phyloP scores from a whole-genome alignment of 805 yeast genomes.

The Spathaspora girioi region DNA sequence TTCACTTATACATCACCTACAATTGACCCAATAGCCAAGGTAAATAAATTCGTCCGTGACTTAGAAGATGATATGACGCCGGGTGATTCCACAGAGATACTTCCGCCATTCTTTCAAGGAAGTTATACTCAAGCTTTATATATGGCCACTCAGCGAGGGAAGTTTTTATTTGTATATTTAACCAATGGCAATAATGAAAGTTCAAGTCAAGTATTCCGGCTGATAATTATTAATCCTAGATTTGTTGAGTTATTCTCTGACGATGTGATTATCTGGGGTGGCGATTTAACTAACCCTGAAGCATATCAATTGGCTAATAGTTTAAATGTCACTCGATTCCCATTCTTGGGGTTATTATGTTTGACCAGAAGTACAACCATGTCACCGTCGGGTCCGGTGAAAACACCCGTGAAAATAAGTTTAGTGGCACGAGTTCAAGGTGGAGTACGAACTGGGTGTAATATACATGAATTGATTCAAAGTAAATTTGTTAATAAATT shows the following conservation, averaged over 20 bases:
- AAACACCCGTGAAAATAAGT: constrained; percentile 54
- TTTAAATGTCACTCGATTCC: constrained; percentile 67
- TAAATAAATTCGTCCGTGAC: constrained; percentile 46
- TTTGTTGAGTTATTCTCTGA: constrained; percentile 39
- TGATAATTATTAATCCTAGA: constrained; percentile 48
- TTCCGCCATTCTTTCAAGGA: constrained; percentile 58
- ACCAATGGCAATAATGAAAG: constrained; percentile 72
- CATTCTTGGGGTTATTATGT: constrained; percentile 77
- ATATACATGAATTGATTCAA: constrained; percentile 17
- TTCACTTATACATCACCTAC: constrained; percentile 21
- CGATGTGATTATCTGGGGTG: constrained; percentile 81
- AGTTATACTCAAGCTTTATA: constrained; percentile 79
- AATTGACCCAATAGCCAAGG: constrained; percentile 53
- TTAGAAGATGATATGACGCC: constrained; percentile 43
- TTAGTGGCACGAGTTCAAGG: constrained; percentile 66
- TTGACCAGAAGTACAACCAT: constrained; percentile 54
- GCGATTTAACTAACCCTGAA: constrained; percentile 77
- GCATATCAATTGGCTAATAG: constrained; percentile 79
- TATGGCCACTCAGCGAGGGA: constrained; percentile 63
- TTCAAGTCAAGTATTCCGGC: constrained; percentile 47
- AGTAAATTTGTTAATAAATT: constrained; percentile 42
- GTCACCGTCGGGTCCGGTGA: constrained; percentile 54
- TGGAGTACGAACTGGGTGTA: constrained; percentile 20
- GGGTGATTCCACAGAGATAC: constrained; percentile 3
- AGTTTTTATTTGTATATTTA: constrained; percentile 70